Evolutionary conservation across 2,329 filamentous ascomycete genomes (phyloP), one percentile per base, ranked within the genome.

Genomic region (Stemphylium beticola): DNA sequence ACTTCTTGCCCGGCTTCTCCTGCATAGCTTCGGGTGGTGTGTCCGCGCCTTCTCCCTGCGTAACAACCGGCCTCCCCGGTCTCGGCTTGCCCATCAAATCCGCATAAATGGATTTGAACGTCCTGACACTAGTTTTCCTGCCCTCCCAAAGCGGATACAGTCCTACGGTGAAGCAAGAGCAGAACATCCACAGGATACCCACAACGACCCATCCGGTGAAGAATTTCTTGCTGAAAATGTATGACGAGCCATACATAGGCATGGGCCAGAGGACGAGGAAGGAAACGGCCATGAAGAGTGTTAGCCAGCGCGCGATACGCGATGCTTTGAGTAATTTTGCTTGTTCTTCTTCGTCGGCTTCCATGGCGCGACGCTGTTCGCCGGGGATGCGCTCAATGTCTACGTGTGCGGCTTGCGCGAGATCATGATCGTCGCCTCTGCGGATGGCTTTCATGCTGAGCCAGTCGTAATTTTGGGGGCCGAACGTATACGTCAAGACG

Each of bases 241-340:
- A 96, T 0, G 84, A 84, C 0, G 83, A 82, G 10, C 91, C 92
- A 69, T 95, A 96, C 86, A 96, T 87, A 1, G 92, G 92, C 83
- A 96, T 93, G 0, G 93, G 92, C 92, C 92, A 96, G 14, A 96
- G 83, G 2, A 96, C 81, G 0, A 96, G 79, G 51, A 96, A 80
- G 0, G 85, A 82, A 0, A 96, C 57, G 0, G 91, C 90, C 78
- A 91, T 80, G 61, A 83, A 74, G 9, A 86, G 78, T 0, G 87
- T 90, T 58, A 86, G 72, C 29, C 76, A 78, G 45, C 83, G 79
- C 0, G 85, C 83, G 66, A 85, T 83, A 50, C 76, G 77, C 15
- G 79, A 75, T 1, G 79, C 76, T 26, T 75, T 76, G 45, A 69
- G 61, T 1, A 82, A 74, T 43, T 78, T 75, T 34, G 68, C 68